Evolutionary conservation across 495 filamentous ascomycete genomes (phyloP), one percentile per base, ranked within the genome.

Genomic region (Glutinoglossum americanum): DNA sequence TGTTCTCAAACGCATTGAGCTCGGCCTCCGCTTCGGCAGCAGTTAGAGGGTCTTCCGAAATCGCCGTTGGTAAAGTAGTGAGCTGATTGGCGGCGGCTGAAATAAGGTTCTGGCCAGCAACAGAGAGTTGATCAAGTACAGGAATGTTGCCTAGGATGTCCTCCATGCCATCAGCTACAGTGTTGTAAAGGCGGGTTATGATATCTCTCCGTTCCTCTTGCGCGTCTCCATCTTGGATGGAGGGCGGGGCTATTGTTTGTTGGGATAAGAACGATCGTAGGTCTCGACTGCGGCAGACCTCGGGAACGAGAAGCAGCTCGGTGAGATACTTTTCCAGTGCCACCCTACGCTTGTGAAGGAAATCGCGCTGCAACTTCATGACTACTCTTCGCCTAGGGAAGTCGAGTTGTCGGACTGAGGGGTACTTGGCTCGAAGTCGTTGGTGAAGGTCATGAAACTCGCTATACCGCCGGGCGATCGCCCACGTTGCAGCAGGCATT

Each of bases 361-460:
- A 97, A 55, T 97, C 93, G 65, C 78, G 87, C 67, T 97, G 92
- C 1, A 99, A 74, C 64, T 94, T 96, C 82, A 99, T 84, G 59
- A 97, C 86, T 69, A 97, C 81, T 23, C 93, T 81, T 10, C 92
- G 76, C 17, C 89, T 77, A 0, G 93, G 93, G 64, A 99, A 96
- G 59, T 97, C 90, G 4, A 97, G 73, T 60, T 87, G 79, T 26
- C 89, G 79, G 13, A 97, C 89, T 1, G 83, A 85, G 0, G 87
- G 81, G 67, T 94, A 97, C 58, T 82, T 80, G 55, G 80, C 72
- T 51, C 90, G 80, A 0, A 99, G 76, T 28, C 86, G 84, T 63
- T 94, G 88, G 61, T 99, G 86, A 19, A 99, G 81, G 58, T 94
- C 87, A 60, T 94, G 85, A 66, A 99, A 99, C 66, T 97, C 89